phyloP scores from a whole-genome alignment of 2,329 filamentous ascomycete genomes.

The Xenosphaeropsis pyriputrescens region DNA sequence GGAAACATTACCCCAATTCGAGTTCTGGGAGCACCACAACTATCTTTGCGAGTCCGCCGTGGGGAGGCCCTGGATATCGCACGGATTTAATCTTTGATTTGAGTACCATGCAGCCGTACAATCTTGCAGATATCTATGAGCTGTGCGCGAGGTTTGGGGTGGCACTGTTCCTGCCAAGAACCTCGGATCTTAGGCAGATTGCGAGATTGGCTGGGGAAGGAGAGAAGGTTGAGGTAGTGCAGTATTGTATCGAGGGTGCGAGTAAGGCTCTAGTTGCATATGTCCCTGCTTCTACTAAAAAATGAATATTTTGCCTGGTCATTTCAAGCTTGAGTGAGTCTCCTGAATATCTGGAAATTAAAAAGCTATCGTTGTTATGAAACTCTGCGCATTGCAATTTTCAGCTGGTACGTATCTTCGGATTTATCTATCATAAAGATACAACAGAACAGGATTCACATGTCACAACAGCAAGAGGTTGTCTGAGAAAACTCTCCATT shows the following conservation, averaged over 20 bases:
- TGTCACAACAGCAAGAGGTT: no score
- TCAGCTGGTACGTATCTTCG: no score
- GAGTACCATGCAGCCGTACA: conserved; percentile 79
- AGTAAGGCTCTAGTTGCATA: conserved; percentile 70
- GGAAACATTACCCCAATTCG: conserved; percentile 1
- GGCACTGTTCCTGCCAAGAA: conserved; percentile 75
- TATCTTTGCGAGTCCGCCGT: conserved; percentile 60
- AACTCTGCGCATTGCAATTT: no score
- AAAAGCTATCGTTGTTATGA: no score
- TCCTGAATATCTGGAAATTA: no score
- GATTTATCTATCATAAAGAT: no score
- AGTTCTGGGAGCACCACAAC: conserved; percentile 21
- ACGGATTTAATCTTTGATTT: conserved; percentile 66
- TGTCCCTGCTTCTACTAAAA: conserved; percentile 22
- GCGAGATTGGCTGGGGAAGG: conserved; percentile 36
- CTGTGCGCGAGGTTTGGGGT: conserved; percentile 45
- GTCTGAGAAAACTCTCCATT: no score
- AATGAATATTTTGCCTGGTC: no score
- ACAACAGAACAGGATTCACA: no score
- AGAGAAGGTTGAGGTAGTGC: conserved; percentile 56
- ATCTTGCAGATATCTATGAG: conserved; percentile 43
- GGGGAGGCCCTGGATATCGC: conserved; percentile 56
- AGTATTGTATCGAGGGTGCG: conserved; percentile 83
- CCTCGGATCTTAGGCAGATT: conserved; percentile 68
- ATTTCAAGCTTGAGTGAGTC: no score